A percentile compares a stretch with the other conserved stretches of the same genome.
Conservation (phyloP, 495 filamentous ascomycete species). For the Lasiosphaeria hispida region DNA sequence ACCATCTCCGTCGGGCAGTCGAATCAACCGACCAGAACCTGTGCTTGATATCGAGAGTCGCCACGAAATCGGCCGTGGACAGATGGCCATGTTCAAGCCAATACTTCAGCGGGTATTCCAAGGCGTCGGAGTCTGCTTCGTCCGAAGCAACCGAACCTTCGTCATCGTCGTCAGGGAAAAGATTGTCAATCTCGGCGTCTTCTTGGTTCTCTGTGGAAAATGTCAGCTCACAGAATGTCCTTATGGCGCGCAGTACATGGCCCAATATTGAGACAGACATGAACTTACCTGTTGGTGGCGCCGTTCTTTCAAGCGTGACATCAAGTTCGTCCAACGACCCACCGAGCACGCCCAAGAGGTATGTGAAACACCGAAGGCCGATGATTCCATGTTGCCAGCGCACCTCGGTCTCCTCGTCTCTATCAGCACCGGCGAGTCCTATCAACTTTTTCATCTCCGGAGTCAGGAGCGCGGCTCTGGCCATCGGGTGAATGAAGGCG, state of each 20-base stretch:
- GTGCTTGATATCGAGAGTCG: constrained; percentile 15
- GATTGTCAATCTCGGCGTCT: constrained; percentile 9
- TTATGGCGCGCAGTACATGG: neutral
- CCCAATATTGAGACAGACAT: neutral
- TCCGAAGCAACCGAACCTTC: constrained; percentile 5
- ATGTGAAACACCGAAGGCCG: constrained; percentile 14
- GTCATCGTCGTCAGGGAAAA: constrained; percentile 14
- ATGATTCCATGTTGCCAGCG: constrained; percentile 16
- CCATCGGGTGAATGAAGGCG: constrained; percentile 16
- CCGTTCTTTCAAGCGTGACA: constrained; percentile 2
- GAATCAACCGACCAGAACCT: constrained; percentile 17
- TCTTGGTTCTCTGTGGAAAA: constrained; percentile 7
- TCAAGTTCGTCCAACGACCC: constrained; percentile 1
- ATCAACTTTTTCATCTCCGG: constrained; percentile 9
- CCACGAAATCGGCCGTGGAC: constrained; percentile 15
- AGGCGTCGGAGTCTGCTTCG: constrained; percentile 5
- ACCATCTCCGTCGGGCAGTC: constrained; percentile 12
- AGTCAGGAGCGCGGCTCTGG: constrained; percentile 8
- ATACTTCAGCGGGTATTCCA: constrained; percentile 17
- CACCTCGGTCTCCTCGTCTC: constrained; percentile 15
- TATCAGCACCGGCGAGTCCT: constrained; percentile 7
- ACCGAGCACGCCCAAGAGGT: constrained; percentile 5
- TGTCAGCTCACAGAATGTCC: neutral
- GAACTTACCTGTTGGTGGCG: constrained; percentile 1
- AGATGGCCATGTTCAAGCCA: constrained; percentile 15